phyloP scores from a whole-genome alignment of 805 yeast species.

The Kodamaea fukazawae region DNA sequence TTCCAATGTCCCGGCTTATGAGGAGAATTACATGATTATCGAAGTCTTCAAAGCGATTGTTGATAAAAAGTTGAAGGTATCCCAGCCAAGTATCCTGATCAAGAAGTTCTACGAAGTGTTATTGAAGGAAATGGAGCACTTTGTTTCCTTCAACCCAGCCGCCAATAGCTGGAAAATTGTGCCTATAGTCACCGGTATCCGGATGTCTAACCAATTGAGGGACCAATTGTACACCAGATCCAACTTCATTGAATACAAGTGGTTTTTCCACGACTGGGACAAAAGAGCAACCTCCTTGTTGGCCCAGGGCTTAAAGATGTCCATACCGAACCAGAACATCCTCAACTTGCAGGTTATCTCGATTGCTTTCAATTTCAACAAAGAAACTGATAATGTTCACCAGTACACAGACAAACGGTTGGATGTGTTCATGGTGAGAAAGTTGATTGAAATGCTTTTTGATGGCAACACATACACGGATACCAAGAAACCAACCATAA shows the following conservation, averaged over 20 bases:
- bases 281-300: constrained; percentile 25
- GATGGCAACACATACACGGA: constrained; percentile 14
- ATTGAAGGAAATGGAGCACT: constrained; percentile 32
- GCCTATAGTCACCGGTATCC: constrained; percentile 48
- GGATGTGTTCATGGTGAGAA: constrained; percentile 17
- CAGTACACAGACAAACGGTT: constrained; percentile 20
- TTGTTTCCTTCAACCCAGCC: constrained; percentile 25
- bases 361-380: constrained; percentile 30
- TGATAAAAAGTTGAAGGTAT: constrained; percentile 44
- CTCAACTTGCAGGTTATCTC: constrained; percentile 32
- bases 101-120: constrained; percentile 42
- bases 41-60: constrained; percentile 48
- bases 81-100: constrained; percentile 48
- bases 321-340: constrained; percentile 20
- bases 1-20: constrained; percentile 19
- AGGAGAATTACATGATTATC: constrained; percentile 36
- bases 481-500: constrained; percentile 41
- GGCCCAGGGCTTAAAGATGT: constrained; percentile 22
- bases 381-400: constrained; percentile 19
- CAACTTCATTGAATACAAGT: constrained; percentile 24
- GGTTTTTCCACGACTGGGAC: constrained; percentile 40
- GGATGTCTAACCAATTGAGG: constrained; percentile 35
- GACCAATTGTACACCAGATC: constrained; percentile 29
- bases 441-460: constrained; percentile 22
- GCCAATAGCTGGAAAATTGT: constrained; percentile 45